Evolutionary conservation across 306 rosid genomes (phyloP).

Genomic region (Gillenia trifoliata): DNA sequence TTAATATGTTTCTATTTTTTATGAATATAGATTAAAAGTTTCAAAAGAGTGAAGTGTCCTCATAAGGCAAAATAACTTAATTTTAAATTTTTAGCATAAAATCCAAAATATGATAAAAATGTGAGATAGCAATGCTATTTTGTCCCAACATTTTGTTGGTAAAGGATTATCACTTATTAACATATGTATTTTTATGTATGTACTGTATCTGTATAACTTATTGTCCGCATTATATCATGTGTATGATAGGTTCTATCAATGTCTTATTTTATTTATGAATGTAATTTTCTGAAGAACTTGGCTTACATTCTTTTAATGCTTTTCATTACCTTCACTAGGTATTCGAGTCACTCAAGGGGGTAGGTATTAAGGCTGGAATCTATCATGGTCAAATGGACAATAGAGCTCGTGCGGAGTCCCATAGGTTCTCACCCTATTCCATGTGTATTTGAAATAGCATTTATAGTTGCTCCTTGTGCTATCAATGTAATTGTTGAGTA

Average conservation of each 20-base stretch:
- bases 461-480: constrained; percentile 6
- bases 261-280: constrained; percentile 5
- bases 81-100: not conserved
- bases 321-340: constrained; percentile 44
- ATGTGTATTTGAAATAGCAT: constrained; percentile 21
- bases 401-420: constrained; percentile 74
- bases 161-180: not conserved
- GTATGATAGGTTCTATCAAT: constrained; percentile 6
- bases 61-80: not conserved
- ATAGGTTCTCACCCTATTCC: constrained; percentile 50
- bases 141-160: not conserved
- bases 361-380: constrained; percentile 60
- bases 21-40: not conserved
- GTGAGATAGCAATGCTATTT: not conserved
- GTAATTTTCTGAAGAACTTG: constrained; percentile 14
- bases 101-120: not conserved
- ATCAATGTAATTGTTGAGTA: constrained; percentile 17
- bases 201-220: not conserved
- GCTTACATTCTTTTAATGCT: not conserved
- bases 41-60: not conserved
- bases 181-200: not conserved
- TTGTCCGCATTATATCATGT: not conserved
- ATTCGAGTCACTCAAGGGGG: constrained; percentile 54
- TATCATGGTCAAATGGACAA: constrained; percentile 80
- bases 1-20: not conserved